phyloP scores from a whole-genome alignment of 352 stramenopile genomes.

The Pythium aphanidermatum region DNA sequence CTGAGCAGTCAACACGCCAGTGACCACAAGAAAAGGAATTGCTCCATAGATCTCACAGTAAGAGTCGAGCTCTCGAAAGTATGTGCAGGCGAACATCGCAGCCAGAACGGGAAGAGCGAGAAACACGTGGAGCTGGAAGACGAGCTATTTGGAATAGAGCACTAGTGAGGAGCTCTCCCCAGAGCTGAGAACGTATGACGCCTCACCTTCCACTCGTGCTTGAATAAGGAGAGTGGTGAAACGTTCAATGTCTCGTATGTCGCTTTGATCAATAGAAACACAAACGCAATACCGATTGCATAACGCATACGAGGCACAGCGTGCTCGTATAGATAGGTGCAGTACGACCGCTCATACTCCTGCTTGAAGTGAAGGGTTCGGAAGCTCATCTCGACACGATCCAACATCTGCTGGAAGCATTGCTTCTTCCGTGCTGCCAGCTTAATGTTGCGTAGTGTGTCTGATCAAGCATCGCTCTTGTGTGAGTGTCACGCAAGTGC shows the following conservation, averaged over 20 bases:
- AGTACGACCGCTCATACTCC: slow-evolving; percentile 26
- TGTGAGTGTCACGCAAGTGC: not conserved
- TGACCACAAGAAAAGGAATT: slow-evolving; percentile 28
- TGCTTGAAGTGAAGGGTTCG: slow-evolving; percentile 31
- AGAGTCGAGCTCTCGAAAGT: slow-evolving; percentile 12
- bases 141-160: slow-evolving; percentile 4
- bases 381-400: slow-evolving; percentile 29
- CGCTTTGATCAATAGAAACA: slow-evolving; percentile 25
- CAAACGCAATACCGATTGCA: slow-evolving; percentile 24
- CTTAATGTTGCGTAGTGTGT: slow-evolving; percentile 29
- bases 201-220: slow-evolving; percentile 11
- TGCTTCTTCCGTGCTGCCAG: slow-evolving; percentile 21
- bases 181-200: no score
- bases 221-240: not conserved
- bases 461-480: slow-evolving; percentile 9
- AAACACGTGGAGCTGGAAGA: slow-evolving; percentile 17
- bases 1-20: slow-evolving; percentile 21
- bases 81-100: slow-evolving; percentile 17
- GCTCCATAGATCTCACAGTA: slow-evolving; percentile 29
- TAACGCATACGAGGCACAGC: slow-evolving; percentile 29
- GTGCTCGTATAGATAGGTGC: slow-evolving; percentile 22
- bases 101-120: slow-evolving; percentile 17
- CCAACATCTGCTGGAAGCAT: slow-evolving; percentile 33
- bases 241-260: slow-evolving; percentile 17
- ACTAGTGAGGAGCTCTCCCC: no score